Conservation (phyloP, 495 filamentous ascomycete species). For the Haplographium delicatum region DNA sequence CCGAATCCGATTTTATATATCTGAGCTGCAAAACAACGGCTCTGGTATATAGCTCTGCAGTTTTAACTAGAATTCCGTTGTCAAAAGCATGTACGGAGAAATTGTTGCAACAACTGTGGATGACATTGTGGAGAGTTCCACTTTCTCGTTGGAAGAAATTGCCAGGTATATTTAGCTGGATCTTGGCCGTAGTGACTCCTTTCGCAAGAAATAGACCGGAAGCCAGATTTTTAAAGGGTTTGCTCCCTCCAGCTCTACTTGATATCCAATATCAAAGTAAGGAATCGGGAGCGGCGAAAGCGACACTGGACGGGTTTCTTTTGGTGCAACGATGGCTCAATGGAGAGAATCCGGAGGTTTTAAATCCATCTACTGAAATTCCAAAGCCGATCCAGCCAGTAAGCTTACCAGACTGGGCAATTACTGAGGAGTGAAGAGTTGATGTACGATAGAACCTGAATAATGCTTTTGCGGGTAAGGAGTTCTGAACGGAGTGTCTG, state of each 20-base stretch:
- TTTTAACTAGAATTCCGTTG: conserved; percentile 14
- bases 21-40: conserved; percentile 13
- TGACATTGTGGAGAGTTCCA: conserved; percentile 17
- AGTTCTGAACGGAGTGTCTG: neutral
- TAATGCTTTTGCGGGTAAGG: neutral
- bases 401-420: neutral
- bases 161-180: conserved; percentile 20
- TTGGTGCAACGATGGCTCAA: conserved; percentile 20
- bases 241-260: conserved; percentile 9
- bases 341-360: neutral
- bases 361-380: neutral
- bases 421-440: conserved; percentile 1
- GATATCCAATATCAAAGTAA: no score
- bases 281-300: conserved; percentile 9
- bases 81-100: conserved; percentile 11
- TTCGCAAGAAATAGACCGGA: conserved; percentile 12
- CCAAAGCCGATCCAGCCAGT: neutral
- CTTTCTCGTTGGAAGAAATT: conserved; percentile 20
- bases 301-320: conserved; percentile 11
- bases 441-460: no score
- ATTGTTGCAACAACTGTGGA: conserved; percentile 13
- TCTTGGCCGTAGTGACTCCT: conserved; percentile 13
- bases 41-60: conserved; percentile 13
- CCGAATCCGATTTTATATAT: conserved; percentile 16
- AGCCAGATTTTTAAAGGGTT: conserved; percentile 19